These are phyloP conservation scores for Leccinum sublutescens DNA, from an alignment of 768 basidiomycete genomes.

Conservation along the genomic window DNA sequence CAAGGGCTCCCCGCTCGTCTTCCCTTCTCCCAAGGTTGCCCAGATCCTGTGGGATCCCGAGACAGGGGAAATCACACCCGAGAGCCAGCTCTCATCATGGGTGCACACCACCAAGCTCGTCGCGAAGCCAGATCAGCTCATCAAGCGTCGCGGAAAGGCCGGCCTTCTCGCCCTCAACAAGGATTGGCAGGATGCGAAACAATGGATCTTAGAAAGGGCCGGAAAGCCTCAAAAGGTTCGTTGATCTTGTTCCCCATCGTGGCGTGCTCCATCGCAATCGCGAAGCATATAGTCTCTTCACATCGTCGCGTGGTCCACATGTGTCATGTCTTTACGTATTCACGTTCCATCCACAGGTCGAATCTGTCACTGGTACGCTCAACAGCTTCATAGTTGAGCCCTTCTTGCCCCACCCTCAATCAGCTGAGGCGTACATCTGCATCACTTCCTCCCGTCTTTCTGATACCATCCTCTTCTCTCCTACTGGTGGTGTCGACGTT, in stretches of 20 bases:
- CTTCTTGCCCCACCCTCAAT: conserved; percentile 93
- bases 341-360: conserved; percentile 56
- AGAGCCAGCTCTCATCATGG: conserved; percentile 70
- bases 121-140: conserved; percentile 96
- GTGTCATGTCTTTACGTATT: conserved; percentile 14
- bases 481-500: conserved; percentile 98
- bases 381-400: conserved; percentile 99
- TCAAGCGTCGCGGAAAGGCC: conserved; percentile 99
- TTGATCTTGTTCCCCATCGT: conserved; percentile 3
- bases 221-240: conserved; percentile 84
- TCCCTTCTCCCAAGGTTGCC: conserved; percentile 77
- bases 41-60: conserved; percentile 81
- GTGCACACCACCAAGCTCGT: conserved; percentile 86
- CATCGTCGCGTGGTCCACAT: conserved; percentile 26
- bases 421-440: conserved; percentile 98
- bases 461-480: conserved; percentile 96
- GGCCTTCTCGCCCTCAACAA: conserved; percentile 95
- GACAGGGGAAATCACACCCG: conserved; percentile 59
- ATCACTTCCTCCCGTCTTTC: conserved; percentile 94
- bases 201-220: conserved; percentile 85
- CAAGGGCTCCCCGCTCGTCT: conserved; percentile 43
- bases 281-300: conserved; percentile 11
- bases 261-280: conserved; percentile 9
- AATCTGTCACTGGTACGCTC: conserved; percentile 89
- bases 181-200: conserved; percentile 80